These are phyloP conservation scores for Hymenoscyphus repandus DNA, from an alignment of 2,329 filamentous ascomycete species.

Conservation along the genomic window DNA sequence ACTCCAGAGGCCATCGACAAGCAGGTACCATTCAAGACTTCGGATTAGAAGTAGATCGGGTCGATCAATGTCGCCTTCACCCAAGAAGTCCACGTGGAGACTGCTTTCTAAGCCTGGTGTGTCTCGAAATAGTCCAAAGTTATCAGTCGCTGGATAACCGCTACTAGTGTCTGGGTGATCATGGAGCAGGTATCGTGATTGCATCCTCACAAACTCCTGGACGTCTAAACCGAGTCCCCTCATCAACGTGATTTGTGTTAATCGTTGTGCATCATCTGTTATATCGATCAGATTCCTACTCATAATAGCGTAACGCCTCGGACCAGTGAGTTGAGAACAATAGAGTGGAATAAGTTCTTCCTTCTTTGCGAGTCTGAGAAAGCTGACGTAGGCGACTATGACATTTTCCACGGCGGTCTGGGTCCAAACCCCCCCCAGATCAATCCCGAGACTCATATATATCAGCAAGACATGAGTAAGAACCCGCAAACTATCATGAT, in stretches of 20 bases:
- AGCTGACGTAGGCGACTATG: constrained; percentile 75
- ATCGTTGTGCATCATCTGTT: constrained; percentile 57
- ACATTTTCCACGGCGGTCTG: constrained; percentile 58
- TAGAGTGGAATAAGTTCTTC: constrained; percentile 82
- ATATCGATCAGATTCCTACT: constrained; percentile 74
- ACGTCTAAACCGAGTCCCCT: constrained; percentile 68
- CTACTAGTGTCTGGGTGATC: constrained; percentile 38
- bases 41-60: constrained; percentile 70
- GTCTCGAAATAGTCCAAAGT: constrained; percentile 45
- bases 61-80: constrained; percentile 54
- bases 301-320: constrained; percentile 64
- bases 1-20: constrained; percentile 67
- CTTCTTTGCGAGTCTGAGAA: constrained; percentile 66
- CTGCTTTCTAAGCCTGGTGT: constrained; percentile 39
- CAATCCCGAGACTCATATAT: constrained; percentile 54
- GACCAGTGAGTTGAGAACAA: constrained; percentile 67
- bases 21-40: constrained; percentile 78
- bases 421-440: constrained; percentile 37
- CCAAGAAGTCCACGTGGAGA: constrained; percentile 66
- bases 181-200: constrained; percentile 51
- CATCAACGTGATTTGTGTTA: constrained; percentile 69
- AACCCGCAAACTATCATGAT: constrained; percentile 62
- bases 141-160: constrained; percentile 37
- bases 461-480: constrained; percentile 66
- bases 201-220: constrained; percentile 65